Conservation (phyloP, 306 rosid genomes). For the Nissolia schottii region DNA sequence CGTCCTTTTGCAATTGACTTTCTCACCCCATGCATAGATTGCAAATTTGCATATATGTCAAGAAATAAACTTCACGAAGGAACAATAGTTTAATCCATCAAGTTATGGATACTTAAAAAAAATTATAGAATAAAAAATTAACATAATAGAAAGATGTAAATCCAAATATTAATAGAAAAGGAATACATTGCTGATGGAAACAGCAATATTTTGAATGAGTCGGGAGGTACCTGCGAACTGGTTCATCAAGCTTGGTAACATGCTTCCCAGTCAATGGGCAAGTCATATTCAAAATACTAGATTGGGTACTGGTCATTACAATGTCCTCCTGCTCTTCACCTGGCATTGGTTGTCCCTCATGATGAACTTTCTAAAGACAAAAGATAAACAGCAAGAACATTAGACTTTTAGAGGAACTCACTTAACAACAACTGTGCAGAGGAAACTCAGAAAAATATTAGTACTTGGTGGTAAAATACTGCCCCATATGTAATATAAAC, state of each 20-base stretch:
- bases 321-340: conserved; percentile 94
- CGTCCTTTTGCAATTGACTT: not conserved
- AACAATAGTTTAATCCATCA: conserved; percentile 6
- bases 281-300: conserved; percentile 53
- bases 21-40: not conserved
- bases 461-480: not conserved
- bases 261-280: conserved; percentile 91
- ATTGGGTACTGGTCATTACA: conserved; percentile 80
- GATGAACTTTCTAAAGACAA: conserved; percentile 81
- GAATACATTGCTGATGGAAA: not conserved
- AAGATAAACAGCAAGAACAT: conserved; percentile 21
- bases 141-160: not conserved
- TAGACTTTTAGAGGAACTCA: conserved; percentile 10
- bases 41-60: not conserved
- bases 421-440: conserved; percentile 6
- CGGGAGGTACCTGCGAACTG: conserved; percentile 73
- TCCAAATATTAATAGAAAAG: not conserved
- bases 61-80: not conserved
- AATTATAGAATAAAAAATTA: not conserved
- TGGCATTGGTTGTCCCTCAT: conserved; percentile 81
- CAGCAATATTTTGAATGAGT: not conserved
- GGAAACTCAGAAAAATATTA: not conserved
- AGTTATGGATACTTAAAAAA: not conserved
- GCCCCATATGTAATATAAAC: not conserved
- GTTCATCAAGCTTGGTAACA: conserved; percentile 59